phyloP scores from a whole-genome alignment of 208 protist genomes.

The Blechomonas ayalai region DNA sequence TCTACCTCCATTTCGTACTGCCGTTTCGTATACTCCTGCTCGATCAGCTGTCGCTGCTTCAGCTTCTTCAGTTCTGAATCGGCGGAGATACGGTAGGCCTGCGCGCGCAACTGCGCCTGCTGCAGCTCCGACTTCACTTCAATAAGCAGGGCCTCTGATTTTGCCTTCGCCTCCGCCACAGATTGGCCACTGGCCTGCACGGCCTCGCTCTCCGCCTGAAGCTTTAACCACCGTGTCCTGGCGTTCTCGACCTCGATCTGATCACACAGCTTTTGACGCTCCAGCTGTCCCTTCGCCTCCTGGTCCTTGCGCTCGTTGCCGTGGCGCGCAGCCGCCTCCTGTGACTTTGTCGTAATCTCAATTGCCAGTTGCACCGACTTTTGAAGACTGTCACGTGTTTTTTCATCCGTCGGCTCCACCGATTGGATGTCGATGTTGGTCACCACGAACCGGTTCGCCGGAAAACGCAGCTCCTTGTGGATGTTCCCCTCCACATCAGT shows the following conservation, averaged over 20 bases:
- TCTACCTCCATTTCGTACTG: constrained; percentile 86
- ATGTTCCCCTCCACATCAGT: constrained; percentile 41
- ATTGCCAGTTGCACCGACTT: constrained; percentile 97
- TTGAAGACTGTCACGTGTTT: constrained; percentile 92
- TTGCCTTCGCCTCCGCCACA: constrained; percentile 87
- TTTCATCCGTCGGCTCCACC: constrained; percentile 90
- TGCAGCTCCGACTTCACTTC: constrained; percentile 84
- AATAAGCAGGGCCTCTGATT: constrained; percentile 85
- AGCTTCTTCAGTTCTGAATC: constrained; percentile 84
- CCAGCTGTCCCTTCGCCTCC: constrained; percentile 85
- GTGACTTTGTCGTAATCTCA: constrained; percentile 97
- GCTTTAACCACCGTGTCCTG: constrained; percentile 72
- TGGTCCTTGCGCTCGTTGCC: constrained; percentile 90
- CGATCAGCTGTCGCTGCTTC: constrained; percentile 69
- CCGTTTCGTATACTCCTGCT: constrained; percentile 70
- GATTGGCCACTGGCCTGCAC: constrained; percentile 90
- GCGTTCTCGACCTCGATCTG: constrained; percentile 82
- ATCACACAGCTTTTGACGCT: constrained; percentile 89
- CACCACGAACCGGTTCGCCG: constrained; percentile 90
- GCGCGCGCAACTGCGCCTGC: constrained; percentile 76
- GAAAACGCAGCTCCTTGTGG: constrained; percentile 68
- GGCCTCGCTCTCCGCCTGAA: constrained; percentile 90
- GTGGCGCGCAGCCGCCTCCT: constrained; percentile 91
- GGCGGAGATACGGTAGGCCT: constrained; percentile 76
- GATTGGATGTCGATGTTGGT: constrained; percentile 94